These are phyloP conservation scores for Conticribra weissflogii DNA, from an alignment of 108 stramenopile species.

Conservation along the genomic window DNA sequence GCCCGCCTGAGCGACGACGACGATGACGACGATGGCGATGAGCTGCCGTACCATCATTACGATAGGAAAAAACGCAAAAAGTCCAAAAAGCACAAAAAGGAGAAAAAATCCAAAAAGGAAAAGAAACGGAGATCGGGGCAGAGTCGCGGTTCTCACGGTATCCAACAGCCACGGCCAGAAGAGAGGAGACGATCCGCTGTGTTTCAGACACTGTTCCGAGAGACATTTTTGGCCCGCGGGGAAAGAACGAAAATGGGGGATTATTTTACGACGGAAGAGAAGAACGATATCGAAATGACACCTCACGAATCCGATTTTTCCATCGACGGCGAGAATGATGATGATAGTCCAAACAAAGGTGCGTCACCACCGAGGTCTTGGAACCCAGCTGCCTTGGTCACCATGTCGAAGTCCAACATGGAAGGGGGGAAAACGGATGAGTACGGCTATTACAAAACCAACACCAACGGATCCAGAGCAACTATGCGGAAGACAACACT, in stretches of 20 bases:
- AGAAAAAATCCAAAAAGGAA: constrained; percentile 24
- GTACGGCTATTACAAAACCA: constrained; percentile 35
- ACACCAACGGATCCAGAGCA: constrained; percentile 1
- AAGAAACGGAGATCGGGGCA: constrained; percentile 22
- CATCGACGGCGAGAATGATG: constrained; percentile 13
- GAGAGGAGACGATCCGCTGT: constrained; percentile 16
- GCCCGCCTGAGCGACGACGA: background rate
- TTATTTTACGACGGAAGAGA: constrained; percentile 1
- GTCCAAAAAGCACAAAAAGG: constrained; percentile 10
- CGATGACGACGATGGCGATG: constrained; percentile 5
- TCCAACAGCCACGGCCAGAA: constrained; percentile 10
- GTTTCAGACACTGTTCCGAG: constrained; percentile 15
- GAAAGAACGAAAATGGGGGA: background rate
- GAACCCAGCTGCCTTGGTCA: constrained; percentile 43
- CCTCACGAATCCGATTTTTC: background rate
- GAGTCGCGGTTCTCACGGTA: background rate
- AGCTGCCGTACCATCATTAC: constrained; percentile 3
- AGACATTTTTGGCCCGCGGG: constrained; percentile 3
- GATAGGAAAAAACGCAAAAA: constrained; percentile 16
- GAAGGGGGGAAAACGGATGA: constrained; percentile 28
- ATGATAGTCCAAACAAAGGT: too few species aligned
- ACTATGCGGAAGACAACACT: background rate
- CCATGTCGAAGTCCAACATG: constrained; percentile 14
- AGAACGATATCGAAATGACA: constrained; percentile 10
- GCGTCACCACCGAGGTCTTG: constrained; percentile 18